Evolutionary conservation across 176 grass and related monocot species (phyloP), one percentile per base, ranked within the genome.

Genomic region (Avena atlantica): DNA sequence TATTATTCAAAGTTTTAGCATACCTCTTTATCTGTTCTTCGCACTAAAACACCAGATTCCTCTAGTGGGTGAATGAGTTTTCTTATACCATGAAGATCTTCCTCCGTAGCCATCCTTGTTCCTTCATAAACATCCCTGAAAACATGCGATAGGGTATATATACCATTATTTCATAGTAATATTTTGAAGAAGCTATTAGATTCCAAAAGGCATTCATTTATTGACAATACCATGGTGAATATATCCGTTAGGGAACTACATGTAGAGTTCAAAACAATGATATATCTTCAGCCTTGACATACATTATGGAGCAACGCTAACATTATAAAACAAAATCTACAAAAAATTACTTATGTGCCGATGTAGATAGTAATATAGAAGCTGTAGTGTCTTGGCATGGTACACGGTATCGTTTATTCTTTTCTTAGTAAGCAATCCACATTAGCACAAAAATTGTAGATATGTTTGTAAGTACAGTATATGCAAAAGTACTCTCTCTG

Each of bases 71-170:
- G 36, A 88, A 98, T 92, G 80, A 98, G 79, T 85, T 90, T 95
- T 90, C 87, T 98, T 78, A 98, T 91, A n/a, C 92, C 93, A 80
- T 70, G 31, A 89, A 98, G 84, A 89, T 98, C 96, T 88, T 88
- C 86, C 20, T 56, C 86, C 69, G 49, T 98, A 73, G 96, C 96
- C 52, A 86, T 83, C 84, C 93, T 90, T 86, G 93, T 98, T 82
- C 93, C 96, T 91, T 98, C 96, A 78, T 98, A 98, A 64, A 95
- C 93, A 92, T 94, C 93, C 85, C 93, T 98, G 82, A 60, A 75
- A 86, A 84, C 25, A 84, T 61, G 64, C 60, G 76, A 20, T 76
- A 76, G n/a, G 36, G 36, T 29, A 49, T 80, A 45, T 36, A 78
- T 81, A 67, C 29, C 49, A 13, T 23, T 2, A 60, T 82, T 70